Conservation (phyloP, 2,329 filamentous ascomycete genomes). For the Fusarium torulosum region DNA sequence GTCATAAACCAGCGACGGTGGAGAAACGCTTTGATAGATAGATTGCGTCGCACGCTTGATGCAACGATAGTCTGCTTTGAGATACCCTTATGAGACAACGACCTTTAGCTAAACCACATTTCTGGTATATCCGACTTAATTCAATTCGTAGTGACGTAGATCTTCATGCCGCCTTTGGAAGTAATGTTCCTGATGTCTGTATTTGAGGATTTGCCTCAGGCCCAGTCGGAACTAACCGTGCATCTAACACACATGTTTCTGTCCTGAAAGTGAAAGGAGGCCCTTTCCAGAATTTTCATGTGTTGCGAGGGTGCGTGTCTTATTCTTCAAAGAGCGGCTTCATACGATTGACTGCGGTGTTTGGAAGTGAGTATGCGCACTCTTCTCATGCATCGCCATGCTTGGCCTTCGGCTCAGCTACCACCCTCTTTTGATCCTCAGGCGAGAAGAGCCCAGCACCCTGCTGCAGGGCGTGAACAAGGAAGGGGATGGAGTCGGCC, state of each 20-base stretch:
- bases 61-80: constrained; percentile 37
- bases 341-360: neutral
- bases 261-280: neutral
- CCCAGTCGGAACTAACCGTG: no score
- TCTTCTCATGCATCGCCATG: constrained; percentile 29
- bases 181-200: no score
- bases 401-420: constrained; percentile 32
- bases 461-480: constrained; percentile 77
- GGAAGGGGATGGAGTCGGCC: constrained; percentile 70
- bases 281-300: neutral
- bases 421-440: constrained; percentile 53
- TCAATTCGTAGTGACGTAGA: neutral
- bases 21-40: constrained; percentile 9
- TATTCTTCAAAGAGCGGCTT: neutral
- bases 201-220: neutral
- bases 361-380: neutral
- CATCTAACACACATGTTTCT: neutral
- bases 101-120: constrained; percentile 10
- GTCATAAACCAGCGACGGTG: neutral
- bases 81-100: constrained; percentile 46
- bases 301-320: neutral
- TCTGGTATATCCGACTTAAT: neutral
- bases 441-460: constrained; percentile 71
- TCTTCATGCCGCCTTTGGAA: neutral
- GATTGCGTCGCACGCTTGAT: constrained; percentile 18